Evolutionary conservation across 176 grass and related monocot genomes (phyloP), one percentile per base, ranked within the genome.

Genomic region (Bonia amplexicaulis): DNA sequence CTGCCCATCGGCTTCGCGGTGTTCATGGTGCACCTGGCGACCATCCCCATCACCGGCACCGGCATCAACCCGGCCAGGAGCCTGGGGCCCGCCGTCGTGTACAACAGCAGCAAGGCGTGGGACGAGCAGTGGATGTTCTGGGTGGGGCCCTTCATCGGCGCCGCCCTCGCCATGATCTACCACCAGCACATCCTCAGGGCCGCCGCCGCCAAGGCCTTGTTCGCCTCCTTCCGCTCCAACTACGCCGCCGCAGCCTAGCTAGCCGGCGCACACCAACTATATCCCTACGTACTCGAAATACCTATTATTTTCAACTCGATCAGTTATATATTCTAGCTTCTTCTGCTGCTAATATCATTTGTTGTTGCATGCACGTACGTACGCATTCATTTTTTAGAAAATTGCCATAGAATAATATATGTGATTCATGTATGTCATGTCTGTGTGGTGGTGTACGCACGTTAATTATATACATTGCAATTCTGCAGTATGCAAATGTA

Each of bases 51-150:
- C 15, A 88, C 86, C 0, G 86, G 79, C 72, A 88, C 78, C 4
- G 86, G 86, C 27, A 82, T 87, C 51, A 87, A 82, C 72, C 86
- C 86, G 14, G 86, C 86, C 0, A 70, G 86, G 33, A 88, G 86
- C 73, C 53, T 83, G 2, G 87, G 80, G 0, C 31, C 87, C 2
- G 80, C 80, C 17, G 74, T 88, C 0, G 80, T 54, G 2, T 88
- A 88, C 80, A 84, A 79, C 55, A 26, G 47, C 42, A 19, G 3
- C n/a, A 89, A 75, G 77, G 69, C 87, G 2, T 89, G 87, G 87
- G 49, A 58, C 6, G 75, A 89, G 9, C 87, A 84, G 20, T 89
- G 74, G 81, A 80, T 89, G 2, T 85, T 89, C 81, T 88, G 80
- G 87, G 87, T 88, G 15, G 87, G 86, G 1, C 87, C 87, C 0